Evolutionary conservation across 2,329 filamentous ascomycete species (phyloP).

Genomic region (Ceratocystis cacaofunesta): DNA sequence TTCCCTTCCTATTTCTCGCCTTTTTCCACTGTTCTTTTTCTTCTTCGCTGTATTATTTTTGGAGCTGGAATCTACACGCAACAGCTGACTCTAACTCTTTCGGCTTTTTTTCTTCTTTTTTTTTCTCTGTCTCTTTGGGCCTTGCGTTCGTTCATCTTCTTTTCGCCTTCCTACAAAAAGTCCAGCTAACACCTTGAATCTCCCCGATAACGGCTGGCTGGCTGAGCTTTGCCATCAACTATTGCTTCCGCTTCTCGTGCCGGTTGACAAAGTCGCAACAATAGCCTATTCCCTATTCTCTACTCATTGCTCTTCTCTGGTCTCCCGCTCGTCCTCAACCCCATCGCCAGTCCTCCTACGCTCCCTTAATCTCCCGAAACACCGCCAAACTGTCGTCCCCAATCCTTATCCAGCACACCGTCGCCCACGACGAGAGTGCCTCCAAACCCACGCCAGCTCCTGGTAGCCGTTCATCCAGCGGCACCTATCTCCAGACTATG

Average conservation of each 20-base stretch:
- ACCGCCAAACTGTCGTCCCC: slow-evolving; percentile 94
- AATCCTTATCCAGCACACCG: slow-evolving; percentile 72
- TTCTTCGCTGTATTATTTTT: not conserved
- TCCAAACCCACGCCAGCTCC: slow-evolving; percentile 36
- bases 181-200: not conserved
- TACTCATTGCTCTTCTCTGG: not conserved
- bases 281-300: not conserved
- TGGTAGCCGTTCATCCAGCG: slow-evolving; percentile 25
- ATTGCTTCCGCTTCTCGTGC: too few species aligned
- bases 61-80: not conserved
- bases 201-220: too few species aligned
- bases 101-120: not conserved
- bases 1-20: not conserved
- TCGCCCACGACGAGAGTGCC: slow-evolving; percentile 77
- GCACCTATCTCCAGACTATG: slow-evolving; percentile 42
- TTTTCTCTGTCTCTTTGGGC: not conserved
- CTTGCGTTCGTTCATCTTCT: not conserved
- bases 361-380: slow-evolving; percentile 29
- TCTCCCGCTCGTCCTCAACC: not conserved
- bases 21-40: not conserved
- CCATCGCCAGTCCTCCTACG: not conserved
- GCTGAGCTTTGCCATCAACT: too few species aligned
- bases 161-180: not conserved
- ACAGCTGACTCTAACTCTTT: not conserved
- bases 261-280: not conserved